Evolutionary conservation across 257 asterid genomes (phyloP).

Genomic region (Oldenlandia corymbosa): DNA sequence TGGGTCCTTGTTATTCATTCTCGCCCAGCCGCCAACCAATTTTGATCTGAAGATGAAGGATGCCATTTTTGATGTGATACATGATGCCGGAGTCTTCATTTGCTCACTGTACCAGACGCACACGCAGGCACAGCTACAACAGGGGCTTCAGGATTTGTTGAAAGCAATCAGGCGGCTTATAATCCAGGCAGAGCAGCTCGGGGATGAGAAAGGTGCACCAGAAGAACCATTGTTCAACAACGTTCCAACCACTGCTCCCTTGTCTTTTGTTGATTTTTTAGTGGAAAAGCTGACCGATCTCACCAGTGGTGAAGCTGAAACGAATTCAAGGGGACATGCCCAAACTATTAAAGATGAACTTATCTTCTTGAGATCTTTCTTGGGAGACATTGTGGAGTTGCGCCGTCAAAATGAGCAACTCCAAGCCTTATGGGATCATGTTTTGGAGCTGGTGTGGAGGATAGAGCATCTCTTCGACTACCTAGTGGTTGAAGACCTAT

Average conservation of each 20-base stretch:
- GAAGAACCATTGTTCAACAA: neutral
- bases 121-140: neutral
- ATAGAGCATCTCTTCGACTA: neutral
- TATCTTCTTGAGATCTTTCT: neutral
- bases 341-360: neutral
- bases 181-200: neutral
- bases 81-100: constrained; percentile 2
- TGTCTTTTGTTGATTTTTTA: neutral
- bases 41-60: neutral
- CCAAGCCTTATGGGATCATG: neutral
- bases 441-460: neutral
- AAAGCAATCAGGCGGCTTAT: neutral
- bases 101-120: neutral
- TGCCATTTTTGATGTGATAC: neutral
- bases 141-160: neutral
- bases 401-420: neutral
- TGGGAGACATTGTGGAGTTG: neutral
- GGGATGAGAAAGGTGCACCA: neutral
- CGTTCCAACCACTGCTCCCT: neutral
- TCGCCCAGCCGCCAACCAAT: neutral
- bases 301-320: neutral
- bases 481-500: neutral
- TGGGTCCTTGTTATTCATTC: neutral
- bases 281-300: neutral
- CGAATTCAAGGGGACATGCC: neutral